Conservation (phyloP, 352 stramenopile genomes). For the Achlya hypogyna region DNA sequence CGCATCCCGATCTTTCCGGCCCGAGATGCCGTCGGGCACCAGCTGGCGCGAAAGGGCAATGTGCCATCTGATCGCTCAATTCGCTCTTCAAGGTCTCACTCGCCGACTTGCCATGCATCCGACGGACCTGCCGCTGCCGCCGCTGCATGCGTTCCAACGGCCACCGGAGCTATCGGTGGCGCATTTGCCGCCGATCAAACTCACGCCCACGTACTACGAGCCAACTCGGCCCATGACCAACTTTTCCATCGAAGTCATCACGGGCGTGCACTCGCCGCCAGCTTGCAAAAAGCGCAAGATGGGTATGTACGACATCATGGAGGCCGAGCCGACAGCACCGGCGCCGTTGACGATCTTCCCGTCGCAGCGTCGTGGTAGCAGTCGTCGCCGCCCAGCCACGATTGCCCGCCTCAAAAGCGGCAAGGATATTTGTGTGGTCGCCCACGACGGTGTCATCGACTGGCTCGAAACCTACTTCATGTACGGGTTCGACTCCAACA, state of each 20-base stretch:
- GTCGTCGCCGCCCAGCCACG: neutral
- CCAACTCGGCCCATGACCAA: neutral
- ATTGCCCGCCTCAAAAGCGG: conserved; percentile 12
- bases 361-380: neutral
- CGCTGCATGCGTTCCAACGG: neutral
- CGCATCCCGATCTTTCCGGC: neutral
- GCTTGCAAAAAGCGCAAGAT: conserved; percentile 7
- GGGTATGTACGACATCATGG: conserved; percentile 10
- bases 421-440: conserved; percentile 15
- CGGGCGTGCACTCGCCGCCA: neutral
- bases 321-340: neutral
- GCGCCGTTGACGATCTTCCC: neutral
- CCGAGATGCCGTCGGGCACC: neutral
- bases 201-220: neutral
- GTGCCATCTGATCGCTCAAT: neutral
- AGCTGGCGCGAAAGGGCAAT: neutral
- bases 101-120: conserved; percentile 1
- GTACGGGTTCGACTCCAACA: conserved; percentile 19
- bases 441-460: conserved; percentile 10
- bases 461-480: conserved; percentile 17
- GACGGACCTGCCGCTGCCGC: neutral
- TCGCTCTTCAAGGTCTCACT: neutral
- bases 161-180: neutral
- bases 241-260: conserved; percentile 10
- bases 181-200: neutral